Evolutionary conservation across 495 filamentous ascomycete species (phyloP).

Genomic region (Bacidia rubella): DNA sequence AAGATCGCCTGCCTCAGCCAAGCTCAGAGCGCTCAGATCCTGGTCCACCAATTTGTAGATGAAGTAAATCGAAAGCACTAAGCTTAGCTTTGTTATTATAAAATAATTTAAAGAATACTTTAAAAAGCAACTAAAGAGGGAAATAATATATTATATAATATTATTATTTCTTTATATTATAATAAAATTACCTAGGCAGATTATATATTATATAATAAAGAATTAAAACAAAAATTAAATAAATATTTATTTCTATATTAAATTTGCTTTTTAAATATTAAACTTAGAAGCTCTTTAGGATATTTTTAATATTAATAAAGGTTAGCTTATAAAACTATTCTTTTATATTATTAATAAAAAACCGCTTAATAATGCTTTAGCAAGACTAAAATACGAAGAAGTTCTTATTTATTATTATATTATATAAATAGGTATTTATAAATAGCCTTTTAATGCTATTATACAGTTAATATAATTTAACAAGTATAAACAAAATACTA

Average conservation of each 20-base stretch:
- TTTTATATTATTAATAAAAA: too few species aligned
- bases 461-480: neutral
- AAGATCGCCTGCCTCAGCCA: too few species aligned
- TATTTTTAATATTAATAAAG: too few species aligned
- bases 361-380: too few species aligned
- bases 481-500: neutral
- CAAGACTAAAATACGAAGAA: too few species aligned
- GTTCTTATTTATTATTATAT: neutral
- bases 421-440: neutral
- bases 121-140: neutral
- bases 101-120: neutral
- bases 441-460: neutral
- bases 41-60: too few species aligned
- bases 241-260: neutral
- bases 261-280: neutral
- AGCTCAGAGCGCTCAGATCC: too few species aligned
- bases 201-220: neutral
- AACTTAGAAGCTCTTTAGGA: neutral
- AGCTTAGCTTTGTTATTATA: neutral
- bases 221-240: neutral
- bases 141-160: neutral
- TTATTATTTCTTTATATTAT: neutral
- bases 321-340: too few species aligned
- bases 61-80: too few species aligned
- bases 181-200: neutral